A percentile compares a stretch with the other conserved stretches of the same genome.
phyloP scores from a whole-genome alignment of 768 basidiomycete genomes.

The Epithele typhae region DNA sequence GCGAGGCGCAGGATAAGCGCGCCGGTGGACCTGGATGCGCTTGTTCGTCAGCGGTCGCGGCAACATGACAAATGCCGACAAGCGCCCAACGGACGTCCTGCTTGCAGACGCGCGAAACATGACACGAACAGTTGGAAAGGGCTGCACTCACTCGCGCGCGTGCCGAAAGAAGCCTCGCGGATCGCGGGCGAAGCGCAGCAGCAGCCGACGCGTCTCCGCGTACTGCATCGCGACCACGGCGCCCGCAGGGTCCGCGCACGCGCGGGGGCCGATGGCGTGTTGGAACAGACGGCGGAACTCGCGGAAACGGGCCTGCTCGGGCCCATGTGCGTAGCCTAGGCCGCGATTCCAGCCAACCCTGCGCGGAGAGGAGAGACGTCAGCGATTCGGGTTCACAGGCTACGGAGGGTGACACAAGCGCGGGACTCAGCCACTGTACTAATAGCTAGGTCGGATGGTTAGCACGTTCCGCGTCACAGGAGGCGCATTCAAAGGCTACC shows the following conservation, averaged over 20 bases:
- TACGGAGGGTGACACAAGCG: too few relatives aligned
- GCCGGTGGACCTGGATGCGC: conserved; percentile 22
- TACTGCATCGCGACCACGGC: conserved; percentile 17
- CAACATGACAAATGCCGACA: conserved; percentile 8
- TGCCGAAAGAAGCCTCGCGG: conserved; percentile 18
- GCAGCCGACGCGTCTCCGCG: conserved; percentile 13
- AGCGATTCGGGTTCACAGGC: too few relatives aligned
- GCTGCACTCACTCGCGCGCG: conserved; percentile 17
- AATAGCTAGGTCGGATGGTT: too few relatives aligned
- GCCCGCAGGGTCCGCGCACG: conserved; percentile 13
- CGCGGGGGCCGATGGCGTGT: conserved; percentile 29
- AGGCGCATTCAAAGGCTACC: too few relatives aligned
- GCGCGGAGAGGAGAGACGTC: too few relatives aligned
- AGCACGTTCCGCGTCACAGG: too few relatives aligned
- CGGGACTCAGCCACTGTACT: too few relatives aligned
- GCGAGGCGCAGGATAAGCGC: conserved; percentile 25
- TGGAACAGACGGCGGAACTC: conserved; percentile 32
- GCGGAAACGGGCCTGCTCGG: conserved; percentile 29
- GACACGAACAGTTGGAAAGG: too few relatives aligned
- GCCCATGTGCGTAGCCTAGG: conserved; percentile 30
- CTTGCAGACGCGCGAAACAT: too few relatives aligned
- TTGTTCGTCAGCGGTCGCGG: too few relatives aligned
- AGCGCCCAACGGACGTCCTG: too few relatives aligned
- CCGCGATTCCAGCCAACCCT: conserved; percentile 34
- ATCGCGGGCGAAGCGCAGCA: conserved; percentile 13